Conservation (phyloP, 2,329 filamentous ascomycete species). For the Calonectria hongkongensis region DNA sequence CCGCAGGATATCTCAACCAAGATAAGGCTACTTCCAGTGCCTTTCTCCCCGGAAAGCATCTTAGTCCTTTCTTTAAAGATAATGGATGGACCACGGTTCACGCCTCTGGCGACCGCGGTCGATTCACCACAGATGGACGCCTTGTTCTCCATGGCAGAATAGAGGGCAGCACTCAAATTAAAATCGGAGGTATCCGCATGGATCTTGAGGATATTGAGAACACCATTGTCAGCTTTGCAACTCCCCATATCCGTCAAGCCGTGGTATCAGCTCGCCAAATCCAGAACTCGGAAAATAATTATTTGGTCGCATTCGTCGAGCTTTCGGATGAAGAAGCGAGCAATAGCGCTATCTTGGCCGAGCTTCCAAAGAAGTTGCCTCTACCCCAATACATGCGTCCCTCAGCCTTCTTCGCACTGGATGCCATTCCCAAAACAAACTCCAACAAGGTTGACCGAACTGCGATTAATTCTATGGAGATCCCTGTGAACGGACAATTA, state of each 20-base stretch:
- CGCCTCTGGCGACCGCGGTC: constrained; percentile 3
- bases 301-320: neutral
- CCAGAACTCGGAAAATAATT: neutral
- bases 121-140: constrained; percentile 9
- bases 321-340: neutral
- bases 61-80: constrained; percentile 1
- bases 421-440: neutral
- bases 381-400: constrained; percentile 15
- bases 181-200: constrained; percentile 7
- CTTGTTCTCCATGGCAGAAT: neutral
- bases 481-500: neutral
- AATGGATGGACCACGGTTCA: neutral
- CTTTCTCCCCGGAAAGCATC: neutral
- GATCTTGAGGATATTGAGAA: constrained; percentile 12
- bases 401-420: neutral
- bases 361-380: neutral
- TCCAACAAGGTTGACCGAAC: neutral
- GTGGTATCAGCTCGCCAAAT: constrained; percentile 13
- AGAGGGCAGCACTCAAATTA: constrained; percentile 1
- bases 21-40: constrained; percentile 34
- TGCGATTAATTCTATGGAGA: neutral
- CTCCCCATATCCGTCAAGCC: neutral
- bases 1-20: constrained; percentile 62
- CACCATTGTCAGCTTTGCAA: neutral
- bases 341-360: neutral